These are phyloP conservation scores for Populus tomentosa DNA, from an alignment of 441 rosid genomes.

Conservation along the genomic window DNA sequence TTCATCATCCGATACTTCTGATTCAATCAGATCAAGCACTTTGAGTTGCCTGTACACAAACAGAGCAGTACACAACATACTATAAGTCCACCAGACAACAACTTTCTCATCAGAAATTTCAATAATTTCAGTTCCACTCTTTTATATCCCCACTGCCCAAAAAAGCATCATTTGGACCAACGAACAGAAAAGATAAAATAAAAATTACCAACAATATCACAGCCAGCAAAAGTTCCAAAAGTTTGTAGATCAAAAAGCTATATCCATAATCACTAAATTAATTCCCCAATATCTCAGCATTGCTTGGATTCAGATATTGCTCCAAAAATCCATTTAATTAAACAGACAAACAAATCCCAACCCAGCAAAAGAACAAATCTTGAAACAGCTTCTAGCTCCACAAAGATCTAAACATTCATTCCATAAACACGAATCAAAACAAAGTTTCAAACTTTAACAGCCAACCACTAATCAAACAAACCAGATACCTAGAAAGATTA, in stretches of 20 bases:
- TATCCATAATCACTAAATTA: not conserved
- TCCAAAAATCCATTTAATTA: not conserved
- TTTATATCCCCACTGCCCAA: not conserved
- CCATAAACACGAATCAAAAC: not conserved
- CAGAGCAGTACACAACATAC: not conserved
- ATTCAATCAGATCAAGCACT: conserved; percentile 75
- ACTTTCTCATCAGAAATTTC: not conserved
- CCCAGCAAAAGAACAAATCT: not conserved
- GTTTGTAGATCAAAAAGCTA: not conserved
- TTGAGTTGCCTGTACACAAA: conserved; percentile 47
- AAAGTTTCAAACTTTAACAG: conserved; percentile 1
- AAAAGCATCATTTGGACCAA: conserved; percentile 6
- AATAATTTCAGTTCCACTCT: not conserved
- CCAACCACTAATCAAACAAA: not conserved
- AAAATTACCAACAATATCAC: not conserved
- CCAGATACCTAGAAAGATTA: not conserved
- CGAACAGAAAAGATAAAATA: not conserved
- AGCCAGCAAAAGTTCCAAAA: not conserved
- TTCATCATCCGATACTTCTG: conserved; percentile 66
- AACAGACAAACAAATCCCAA: not conserved
- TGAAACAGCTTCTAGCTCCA: not conserved
- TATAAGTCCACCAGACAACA: not conserved
- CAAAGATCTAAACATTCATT: conserved; percentile 25
- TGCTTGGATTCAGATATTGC: not conserved
- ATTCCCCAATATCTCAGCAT: not conserved